Evolutionary conservation across 306 rosid species (phyloP).

Genomic region (Sicyos edulis): DNA sequence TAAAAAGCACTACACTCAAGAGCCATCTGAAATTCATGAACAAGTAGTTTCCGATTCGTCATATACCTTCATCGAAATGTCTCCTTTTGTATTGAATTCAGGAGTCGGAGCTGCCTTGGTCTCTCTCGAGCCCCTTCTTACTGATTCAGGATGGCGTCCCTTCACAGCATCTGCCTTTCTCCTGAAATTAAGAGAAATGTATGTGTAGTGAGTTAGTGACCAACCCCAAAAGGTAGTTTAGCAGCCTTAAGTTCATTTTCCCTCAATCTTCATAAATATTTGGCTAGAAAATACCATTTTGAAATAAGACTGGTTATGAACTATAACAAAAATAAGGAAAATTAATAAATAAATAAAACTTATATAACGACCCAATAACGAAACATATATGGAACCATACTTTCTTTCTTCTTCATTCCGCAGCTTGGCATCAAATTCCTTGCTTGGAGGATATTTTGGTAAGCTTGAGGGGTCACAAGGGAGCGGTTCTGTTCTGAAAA

Average conservation of each 20-base stretch:
- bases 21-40: background rate
- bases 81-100: conserved; percentile 39
- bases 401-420: conserved; percentile 55
- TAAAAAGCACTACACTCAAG: background rate
- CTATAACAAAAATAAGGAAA: background rate
- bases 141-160: conserved; percentile 55
- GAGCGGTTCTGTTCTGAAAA: conserved; percentile 63
- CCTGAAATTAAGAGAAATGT: conserved; percentile 34
- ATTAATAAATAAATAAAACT: conserved; percentile 1
- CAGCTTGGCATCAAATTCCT: conserved; percentile 69
- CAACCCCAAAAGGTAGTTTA: background rate
- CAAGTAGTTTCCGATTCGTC: background rate
- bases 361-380: background rate
- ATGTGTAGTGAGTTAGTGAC: background rate
- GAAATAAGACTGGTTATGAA: background rate
- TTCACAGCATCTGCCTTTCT: conserved; percentile 42
- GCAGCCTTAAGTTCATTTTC: background rate
- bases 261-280: background rate
- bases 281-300: background rate
- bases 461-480: conserved; percentile 81
- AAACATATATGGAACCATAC: conserved; percentile 29
- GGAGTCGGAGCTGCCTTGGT: conserved; percentile 41
- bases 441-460: conserved; percentile 80
- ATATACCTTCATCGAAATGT: conserved; percentile 42
- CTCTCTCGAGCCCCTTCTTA: conserved; percentile 44